A percentile compares a stretch with the other conserved stretches of the same genome.
These are phyloP conservation scores for Entomortierella beljakovae DNA, from an alignment of 192 early-diverging fungal species.

Conservation along the genomic window DNA sequence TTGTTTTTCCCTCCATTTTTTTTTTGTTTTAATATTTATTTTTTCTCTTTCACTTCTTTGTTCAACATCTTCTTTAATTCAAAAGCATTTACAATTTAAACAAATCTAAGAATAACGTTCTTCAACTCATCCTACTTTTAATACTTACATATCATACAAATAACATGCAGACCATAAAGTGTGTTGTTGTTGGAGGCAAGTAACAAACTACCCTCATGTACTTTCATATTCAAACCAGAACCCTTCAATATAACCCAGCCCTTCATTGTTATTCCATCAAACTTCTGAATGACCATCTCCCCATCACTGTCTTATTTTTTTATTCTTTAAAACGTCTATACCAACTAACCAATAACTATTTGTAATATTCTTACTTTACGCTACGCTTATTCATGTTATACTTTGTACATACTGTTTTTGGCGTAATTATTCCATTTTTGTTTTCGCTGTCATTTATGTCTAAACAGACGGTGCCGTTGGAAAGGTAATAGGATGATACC, in stretches of 20 bases:
- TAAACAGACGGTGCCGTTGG: constrained; percentile 75
- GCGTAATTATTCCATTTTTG: background rate
- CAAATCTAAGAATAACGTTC: background rate
- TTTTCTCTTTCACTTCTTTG: background rate
- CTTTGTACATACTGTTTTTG: background rate
- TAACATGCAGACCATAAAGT: constrained; percentile 85
- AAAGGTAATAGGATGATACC: constrained; percentile 59
- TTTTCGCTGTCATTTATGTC: background rate
- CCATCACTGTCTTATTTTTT: too few relatives aligned
- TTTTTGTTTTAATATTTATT: background rate
- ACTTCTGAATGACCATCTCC: too few relatives aligned
- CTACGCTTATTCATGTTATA: background rate
- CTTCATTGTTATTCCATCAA: too few relatives aligned
- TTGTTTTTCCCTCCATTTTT: constrained; percentile 5
- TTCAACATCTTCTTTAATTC: background rate
- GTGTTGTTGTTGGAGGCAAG: constrained; percentile 77
- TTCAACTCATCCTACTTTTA: background rate
- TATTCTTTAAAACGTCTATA: too few relatives aligned
- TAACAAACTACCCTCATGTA: background rate
- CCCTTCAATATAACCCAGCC: too few relatives aligned
- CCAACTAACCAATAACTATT: too few relatives aligned
- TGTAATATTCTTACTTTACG: too few relatives aligned
- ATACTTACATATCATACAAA: background rate
- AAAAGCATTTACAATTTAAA: background rate
- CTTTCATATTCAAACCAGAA: background rate